Evolutionary conservation across 495 filamentous ascomycete genomes (phyloP).

Genomic region (Pyrenopolyporus hunteri): DNA sequence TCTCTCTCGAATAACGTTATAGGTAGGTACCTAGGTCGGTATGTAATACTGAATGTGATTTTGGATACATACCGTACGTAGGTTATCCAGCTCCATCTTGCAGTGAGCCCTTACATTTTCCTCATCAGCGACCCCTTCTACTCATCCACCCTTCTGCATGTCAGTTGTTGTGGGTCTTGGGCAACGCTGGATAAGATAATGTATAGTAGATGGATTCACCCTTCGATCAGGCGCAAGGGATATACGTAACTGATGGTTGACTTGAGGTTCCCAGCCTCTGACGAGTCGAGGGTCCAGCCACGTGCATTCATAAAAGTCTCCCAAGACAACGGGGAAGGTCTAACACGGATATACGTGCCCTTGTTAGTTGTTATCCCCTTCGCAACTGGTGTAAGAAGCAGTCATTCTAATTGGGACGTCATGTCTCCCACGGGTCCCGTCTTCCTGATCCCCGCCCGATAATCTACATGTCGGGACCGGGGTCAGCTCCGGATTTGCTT

Average conservation of each 20-base stretch:
- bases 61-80: conserved; percentile 19
- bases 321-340: conserved; percentile 9
- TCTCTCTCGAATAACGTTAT: neutral
- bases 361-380: neutral
- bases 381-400: neutral
- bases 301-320: conserved; percentile 8
- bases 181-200: conserved; percentile 4
- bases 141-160: conserved; percentile 20
- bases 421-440: neutral
- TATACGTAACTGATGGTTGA: conserved; percentile 2
- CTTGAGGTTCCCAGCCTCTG: conserved; percentile 9
- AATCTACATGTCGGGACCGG: no score
- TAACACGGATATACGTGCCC: neutral
- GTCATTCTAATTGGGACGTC: conserved; percentile 1
- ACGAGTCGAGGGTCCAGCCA: conserved; percentile 22
- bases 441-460: neutral
- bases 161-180: conserved; percentile 20
- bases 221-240: conserved; percentile 23
- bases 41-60: conserved; percentile 15
- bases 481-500: no score
- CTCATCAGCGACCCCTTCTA: neutral
- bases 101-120: conserved; percentile 17
- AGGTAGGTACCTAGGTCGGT: neutral
- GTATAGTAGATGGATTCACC: conserved; percentile 8
- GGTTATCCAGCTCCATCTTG: conserved; percentile 14